A percentile compares a stretch with the other conserved stretches of the same genome.
phyloP scores from a whole-genome alignment of 257 asterid species.

The Galeopsis tetrahit region DNA sequence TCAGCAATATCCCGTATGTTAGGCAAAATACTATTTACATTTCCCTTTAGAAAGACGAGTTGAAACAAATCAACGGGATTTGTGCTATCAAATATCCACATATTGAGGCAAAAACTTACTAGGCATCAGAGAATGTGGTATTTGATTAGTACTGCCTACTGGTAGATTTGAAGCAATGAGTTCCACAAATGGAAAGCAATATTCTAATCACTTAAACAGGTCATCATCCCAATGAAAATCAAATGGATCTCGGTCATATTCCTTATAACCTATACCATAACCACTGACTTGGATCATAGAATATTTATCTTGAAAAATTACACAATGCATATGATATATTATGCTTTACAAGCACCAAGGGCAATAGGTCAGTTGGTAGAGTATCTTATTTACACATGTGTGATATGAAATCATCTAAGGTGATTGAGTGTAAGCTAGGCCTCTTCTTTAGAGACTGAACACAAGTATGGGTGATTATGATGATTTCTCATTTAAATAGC shows the following conservation, averaged over 20 bases:
- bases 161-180: not conserved
- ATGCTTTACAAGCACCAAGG: not conserved
- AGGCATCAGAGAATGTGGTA: not conserved
- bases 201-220: not conserved
- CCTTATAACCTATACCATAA: not conserved
- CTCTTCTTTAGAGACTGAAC: slow-evolving; percentile 9
- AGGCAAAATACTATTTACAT: not conserved
- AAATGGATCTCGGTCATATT: not conserved
- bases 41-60: not conserved
- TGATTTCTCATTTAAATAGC: not conserved
- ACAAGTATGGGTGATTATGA: not conserved
- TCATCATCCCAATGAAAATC: slow-evolving; percentile 1
- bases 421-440: slow-evolving; percentile 12
- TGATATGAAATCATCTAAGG: not conserved
- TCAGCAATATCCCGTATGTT: not conserved
- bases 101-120: not conserved
- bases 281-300: not conserved
- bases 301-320: not conserved
- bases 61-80: slow-evolving; percentile 16
- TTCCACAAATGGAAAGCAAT: not conserved
- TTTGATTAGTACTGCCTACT: not conserved
- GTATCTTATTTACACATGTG: not conserved
- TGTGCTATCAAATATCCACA: not conserved
- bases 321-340: not conserved
- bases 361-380: not conserved